Percentiles rank a stretch among this genome's conserved stretches.
Conservation (phyloP, 148 eudicot species). For the Fagopyrum homotropicum region DNA sequence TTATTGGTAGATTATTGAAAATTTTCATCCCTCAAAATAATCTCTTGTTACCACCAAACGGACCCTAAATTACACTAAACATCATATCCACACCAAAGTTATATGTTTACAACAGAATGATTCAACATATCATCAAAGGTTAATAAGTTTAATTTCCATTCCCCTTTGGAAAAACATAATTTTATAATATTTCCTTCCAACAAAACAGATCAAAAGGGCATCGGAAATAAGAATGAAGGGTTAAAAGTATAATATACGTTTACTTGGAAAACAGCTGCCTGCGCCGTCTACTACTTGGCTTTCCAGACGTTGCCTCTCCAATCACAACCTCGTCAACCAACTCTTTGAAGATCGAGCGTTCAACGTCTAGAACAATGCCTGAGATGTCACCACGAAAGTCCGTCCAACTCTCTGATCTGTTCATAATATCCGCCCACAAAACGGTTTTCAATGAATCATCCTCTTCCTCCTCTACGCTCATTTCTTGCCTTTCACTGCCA, state of each 20-base stretch:
- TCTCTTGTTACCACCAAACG: too few relatives aligned
- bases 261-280: slow-evolving; percentile 58
- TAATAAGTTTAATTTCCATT: not conserved
- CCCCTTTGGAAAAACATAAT: not conserved
- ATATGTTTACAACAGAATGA: not conserved
- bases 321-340: slow-evolving; percentile 62
- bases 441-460: slow-evolving; percentile 60
- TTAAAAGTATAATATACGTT: not conserved
- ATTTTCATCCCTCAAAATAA: too few relatives aligned
- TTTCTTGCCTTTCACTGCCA: slow-evolving; percentile 15
- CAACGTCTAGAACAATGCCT: slow-evolving; percentile 60
- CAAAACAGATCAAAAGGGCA: not conserved
- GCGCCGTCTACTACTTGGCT: slow-evolving; percentile 41
- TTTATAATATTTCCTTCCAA: not conserved
- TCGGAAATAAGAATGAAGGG: not conserved
- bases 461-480: slow-evolving; percentile 43
- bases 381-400: slow-evolving; percentile 55
- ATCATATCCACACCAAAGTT: not conserved
- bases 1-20: too few relatives aligned
- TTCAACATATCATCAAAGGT: not conserved
- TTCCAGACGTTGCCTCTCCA: slow-evolving; percentile 41
- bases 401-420: slow-evolving; percentile 50
- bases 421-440: slow-evolving; percentile 63
- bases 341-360: slow-evolving; percentile 79
- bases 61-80: too few relatives aligned